Conservation (phyloP, 495 filamentous ascomycete genomes). For the Trichodelitschia bisporula region DNA sequence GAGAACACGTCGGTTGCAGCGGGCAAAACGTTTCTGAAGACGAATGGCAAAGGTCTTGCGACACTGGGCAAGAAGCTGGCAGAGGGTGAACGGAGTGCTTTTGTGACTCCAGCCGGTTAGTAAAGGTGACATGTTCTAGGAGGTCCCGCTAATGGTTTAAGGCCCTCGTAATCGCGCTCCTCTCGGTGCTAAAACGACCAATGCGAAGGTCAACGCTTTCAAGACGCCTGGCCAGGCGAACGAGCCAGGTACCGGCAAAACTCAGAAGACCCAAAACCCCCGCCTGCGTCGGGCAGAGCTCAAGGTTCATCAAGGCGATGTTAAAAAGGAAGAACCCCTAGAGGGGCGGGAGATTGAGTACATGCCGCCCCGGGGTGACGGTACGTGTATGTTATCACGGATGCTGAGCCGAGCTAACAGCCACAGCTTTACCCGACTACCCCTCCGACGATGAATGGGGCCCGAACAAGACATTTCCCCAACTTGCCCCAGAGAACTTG, state of each 20-base stretch:
- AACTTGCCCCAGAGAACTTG: constrained; percentile 35
- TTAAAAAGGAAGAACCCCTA: constrained; percentile 27
- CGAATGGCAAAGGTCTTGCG: constrained; percentile 31
- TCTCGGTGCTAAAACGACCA: constrained; percentile 84
- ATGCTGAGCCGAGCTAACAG: too few species aligned
- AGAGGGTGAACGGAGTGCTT: constrained; percentile 31
- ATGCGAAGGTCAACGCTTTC: constrained; percentile 55
- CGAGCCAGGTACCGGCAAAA: constrained; percentile 22
- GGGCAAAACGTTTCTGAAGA: constrained; percentile 37
- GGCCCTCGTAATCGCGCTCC: constrained; percentile 52
- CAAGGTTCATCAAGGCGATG: constrained; percentile 16
- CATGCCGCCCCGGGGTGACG: constrained; percentile 30
- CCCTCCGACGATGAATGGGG: constrained; percentile 55
- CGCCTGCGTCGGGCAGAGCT: constrained; percentile 22
- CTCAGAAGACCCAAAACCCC: constrained; percentile 23
- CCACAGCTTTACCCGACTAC: too few species aligned
- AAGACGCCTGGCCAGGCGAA: constrained; percentile 32
- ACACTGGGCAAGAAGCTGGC: constrained; percentile 32
- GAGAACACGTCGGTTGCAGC: constrained; percentile 48
- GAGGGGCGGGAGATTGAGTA: constrained; percentile 53
- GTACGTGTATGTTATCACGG: constrained; percentile 54
- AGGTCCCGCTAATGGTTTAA: too few species aligned
- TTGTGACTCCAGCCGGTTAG: constrained; percentile 78
- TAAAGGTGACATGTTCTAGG: too few species aligned
- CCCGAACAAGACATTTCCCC: constrained; percentile 20